Conservation (phyloP, 371 early-diverging fungal species). For the Ordospora colligata region DNA sequence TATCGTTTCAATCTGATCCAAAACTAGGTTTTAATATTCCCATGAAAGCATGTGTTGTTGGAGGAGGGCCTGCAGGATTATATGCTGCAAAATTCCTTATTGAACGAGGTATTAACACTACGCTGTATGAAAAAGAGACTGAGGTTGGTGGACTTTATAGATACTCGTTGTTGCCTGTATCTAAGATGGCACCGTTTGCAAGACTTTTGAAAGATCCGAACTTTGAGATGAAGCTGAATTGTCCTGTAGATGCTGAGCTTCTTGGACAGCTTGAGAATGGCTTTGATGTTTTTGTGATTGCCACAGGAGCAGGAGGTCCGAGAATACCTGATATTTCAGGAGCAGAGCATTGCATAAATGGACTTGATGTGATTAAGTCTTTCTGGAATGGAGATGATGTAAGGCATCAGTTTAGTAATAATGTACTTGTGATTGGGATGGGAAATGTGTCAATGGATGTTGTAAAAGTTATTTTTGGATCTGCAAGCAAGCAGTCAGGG, state of each 20-base stretch:
- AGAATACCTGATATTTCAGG: not conserved
- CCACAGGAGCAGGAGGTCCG: slow-evolving; percentile 35
- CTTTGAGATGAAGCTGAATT: slow-evolving; percentile 14
- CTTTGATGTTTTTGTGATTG: slow-evolving; percentile 36
- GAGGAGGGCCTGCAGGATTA: slow-evolving; percentile 51
- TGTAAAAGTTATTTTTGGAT: slow-evolving; percentile 10
- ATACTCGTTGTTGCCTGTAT: slow-evolving; percentile 19
- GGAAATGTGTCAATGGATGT: slow-evolving; percentile 54
- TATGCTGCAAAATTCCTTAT: slow-evolving; percentile 31
- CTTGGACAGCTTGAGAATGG: not conserved
- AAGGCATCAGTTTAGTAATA: not conserved
- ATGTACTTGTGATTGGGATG: slow-evolving; percentile 48
- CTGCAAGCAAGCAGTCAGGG: not conserved
- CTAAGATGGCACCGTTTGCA: slow-evolving; percentile 5
- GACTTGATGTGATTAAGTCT: slow-evolving; percentile 11
- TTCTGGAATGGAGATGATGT: not conserved
- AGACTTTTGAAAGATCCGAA: slow-evolving; percentile 19
- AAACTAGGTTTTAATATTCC: not conserved
- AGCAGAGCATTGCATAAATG: not conserved
- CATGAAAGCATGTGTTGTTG: slow-evolving; percentile 40
- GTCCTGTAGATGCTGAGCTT: not conserved
- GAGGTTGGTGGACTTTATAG: slow-evolving; percentile 36
- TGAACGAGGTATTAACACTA: not conserved
- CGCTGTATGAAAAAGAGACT: slow-evolving; percentile 33
- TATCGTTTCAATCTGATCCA: not conserved